Evolutionary conservation across 2,329 filamentous ascomycete species (phyloP).

Genomic region (Elsinoe necatrix): DNA sequence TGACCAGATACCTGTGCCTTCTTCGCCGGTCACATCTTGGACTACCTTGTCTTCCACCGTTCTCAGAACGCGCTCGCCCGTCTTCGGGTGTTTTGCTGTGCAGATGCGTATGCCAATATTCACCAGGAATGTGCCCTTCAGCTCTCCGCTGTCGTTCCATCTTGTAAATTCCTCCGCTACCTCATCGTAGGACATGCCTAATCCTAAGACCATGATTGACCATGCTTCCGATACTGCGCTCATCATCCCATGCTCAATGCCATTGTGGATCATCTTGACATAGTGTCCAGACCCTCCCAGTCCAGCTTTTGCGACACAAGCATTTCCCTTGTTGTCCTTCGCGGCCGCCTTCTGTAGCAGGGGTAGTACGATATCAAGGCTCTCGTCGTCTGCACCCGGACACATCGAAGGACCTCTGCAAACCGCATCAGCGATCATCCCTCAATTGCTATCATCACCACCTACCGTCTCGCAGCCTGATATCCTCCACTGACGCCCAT

Average conservation of each 20-base stretch:
- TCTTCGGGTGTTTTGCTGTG: slow-evolving; percentile 40
- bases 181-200: slow-evolving; percentile 52
- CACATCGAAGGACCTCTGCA: slow-evolving; percentile 59
- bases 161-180: slow-evolving; percentile 51
- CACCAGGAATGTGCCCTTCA: slow-evolving; percentile 55
- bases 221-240: slow-evolving; percentile 56
- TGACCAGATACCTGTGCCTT: slow-evolving; percentile 60
- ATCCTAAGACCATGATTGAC: slow-evolving; percentile 51
- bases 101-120: slow-evolving; percentile 56
- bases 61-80: slow-evolving; percentile 45
- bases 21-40: slow-evolving; percentile 57
- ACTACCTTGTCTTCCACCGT: slow-evolving; percentile 62
- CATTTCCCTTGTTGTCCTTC: slow-evolving; percentile 50
- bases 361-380: slow-evolving; percentile 52
- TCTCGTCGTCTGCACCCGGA: slow-evolving; percentile 52
- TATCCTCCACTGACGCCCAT: slow-evolving; percentile 63
- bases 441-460: not conserved
- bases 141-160: slow-evolving; percentile 53
- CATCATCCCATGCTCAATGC: slow-evolving; percentile 66
- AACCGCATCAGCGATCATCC: not conserved
- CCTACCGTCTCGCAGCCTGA: slow-evolving; percentile 46
- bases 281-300: slow-evolving; percentile 59
- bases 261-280: slow-evolving; percentile 70
- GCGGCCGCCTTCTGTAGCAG: slow-evolving; percentile 54
- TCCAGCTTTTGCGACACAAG: slow-evolving; percentile 54